These are phyloP conservation scores for Akanthomyces muscarius DNA, from an alignment of 2,329 filamentous ascomycete genomes.

Conservation along the genomic window DNA sequence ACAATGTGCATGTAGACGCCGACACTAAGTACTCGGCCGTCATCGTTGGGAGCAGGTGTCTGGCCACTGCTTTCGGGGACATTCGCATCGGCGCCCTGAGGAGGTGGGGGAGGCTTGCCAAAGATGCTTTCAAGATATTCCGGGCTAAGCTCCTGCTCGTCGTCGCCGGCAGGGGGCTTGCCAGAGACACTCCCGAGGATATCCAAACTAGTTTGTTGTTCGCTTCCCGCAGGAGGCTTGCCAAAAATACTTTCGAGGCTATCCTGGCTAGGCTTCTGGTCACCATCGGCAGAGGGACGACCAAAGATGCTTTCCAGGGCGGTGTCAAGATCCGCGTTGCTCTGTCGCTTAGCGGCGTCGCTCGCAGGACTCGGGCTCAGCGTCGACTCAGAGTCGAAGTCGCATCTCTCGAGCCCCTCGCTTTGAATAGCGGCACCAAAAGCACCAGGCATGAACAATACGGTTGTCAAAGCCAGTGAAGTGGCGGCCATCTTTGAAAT, in stretches of 20 bases:
- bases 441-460: neutral
- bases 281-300: neutral
- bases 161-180: neutral
- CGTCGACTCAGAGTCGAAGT: neutral
- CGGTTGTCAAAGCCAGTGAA: neutral
- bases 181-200: too few relatives aligned
- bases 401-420: neutral
- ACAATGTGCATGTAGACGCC: neutral
- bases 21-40: neutral
- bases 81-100: too few relatives aligned
- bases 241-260: neutral
- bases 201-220: too few relatives aligned
- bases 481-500: neutral
- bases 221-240: neutral
- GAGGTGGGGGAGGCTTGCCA: too few relatives aligned
- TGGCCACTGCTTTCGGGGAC: too few relatives aligned
- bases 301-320: neutral
- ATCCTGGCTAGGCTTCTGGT: neutral
- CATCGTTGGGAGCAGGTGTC: neutral
- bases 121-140: too few relatives aligned
- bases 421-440: neutral
- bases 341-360: neutral
- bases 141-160: too few relatives aligned
- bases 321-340: neutral
- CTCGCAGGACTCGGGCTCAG: neutral